Base-by-base conservation (phyloP, 495 filamentous ascomycete species). In the Aspergillus egyptiacus region DNA sequence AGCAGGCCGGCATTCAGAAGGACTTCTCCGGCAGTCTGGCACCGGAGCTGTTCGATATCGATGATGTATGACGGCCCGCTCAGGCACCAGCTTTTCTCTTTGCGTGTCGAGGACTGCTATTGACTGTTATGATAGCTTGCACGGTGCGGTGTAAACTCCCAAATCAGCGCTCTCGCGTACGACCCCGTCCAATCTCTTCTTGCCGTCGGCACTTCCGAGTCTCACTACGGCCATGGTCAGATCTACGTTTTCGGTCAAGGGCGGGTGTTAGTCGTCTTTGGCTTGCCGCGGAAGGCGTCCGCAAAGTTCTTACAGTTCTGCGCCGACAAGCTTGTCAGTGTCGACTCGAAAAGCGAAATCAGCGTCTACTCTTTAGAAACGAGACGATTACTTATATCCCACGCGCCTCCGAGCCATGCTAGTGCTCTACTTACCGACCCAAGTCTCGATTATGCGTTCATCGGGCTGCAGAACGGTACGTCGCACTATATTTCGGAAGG, bases 131-230 rank as follows among this genome's bases (percentile, higher is more conserved):
- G 20, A n/a, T 53, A 87, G 83, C 81, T 90, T 51, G 76, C 77
- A 32, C 83, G 87, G 59, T 94, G 85, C 61, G 93, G 93, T 43
- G 78, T 97, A 56, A 90, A 89, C 61, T 95, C 88, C 5, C 87
- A 91, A 61, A 81, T 93, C 49, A 84, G 82, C 54, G 81, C 78
- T 19, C 60, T 97, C 34, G 84, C 91, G 54, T 96, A 94, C 72
- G 89, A 96, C 52, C 91, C 93, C 5, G 75, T 94, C 18, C 93
- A 97, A 63, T 95, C 90, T 15, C 82, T 98, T 23, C 74, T 98
- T 24, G 93, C 90, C n/a, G 78, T 97, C 37, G 93, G 89, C 20
- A 97, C 94, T 38, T 83, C 80, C 62, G 86, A 87, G 66, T 85
- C 86, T 28, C 76, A 83, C 53, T 89, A 79, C 50, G 85, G 86